Conservation (phyloP, 2,329 filamentous ascomycete species). For the Stachybotrys chartarum region DNA sequence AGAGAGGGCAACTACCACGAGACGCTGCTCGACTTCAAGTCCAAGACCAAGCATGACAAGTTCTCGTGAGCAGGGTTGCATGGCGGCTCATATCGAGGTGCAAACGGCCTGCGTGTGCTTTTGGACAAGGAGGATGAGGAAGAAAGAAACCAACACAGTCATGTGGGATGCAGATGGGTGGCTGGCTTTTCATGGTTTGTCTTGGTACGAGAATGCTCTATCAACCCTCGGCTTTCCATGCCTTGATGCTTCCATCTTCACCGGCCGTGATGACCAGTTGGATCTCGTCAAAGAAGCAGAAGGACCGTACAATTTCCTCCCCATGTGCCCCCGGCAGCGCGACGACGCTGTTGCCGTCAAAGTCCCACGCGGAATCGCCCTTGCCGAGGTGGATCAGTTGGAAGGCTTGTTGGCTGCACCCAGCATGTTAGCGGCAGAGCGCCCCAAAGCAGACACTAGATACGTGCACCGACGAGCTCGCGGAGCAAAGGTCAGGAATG, state of each 20-base stretch:
- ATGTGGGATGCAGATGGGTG: no score
- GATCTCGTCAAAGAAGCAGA: slow-evolving; percentile 56
- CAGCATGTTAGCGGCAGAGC: background rate
- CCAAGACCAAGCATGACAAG: slow-evolving; percentile 91
- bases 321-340: slow-evolving; percentile 56
- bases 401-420: slow-evolving; percentile 45
- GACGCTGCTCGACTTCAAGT: slow-evolving; percentile 74
- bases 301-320: slow-evolving; percentile 55
- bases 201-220: background rate
- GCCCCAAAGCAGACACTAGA: no score
- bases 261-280: slow-evolving; percentile 52
- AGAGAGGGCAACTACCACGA: slow-evolving; percentile 89
- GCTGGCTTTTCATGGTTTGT: background rate
- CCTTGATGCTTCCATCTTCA: slow-evolving; percentile 51
- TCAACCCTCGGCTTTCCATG: slow-evolving; percentile 36
- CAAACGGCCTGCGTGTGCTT: no score
- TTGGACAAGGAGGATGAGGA: no score
- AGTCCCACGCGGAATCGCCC: slow-evolving; percentile 35
- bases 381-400: slow-evolving; percentile 52
- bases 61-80: slow-evolving; percentile 31
- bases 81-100: no score
- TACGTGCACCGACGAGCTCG: no score
- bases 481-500: background rate
- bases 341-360: slow-evolving; percentile 49
- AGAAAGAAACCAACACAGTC: no score